phyloP scores from a whole-genome alignment of 169 alveolate species.

The Babesia bigemina region DNA sequence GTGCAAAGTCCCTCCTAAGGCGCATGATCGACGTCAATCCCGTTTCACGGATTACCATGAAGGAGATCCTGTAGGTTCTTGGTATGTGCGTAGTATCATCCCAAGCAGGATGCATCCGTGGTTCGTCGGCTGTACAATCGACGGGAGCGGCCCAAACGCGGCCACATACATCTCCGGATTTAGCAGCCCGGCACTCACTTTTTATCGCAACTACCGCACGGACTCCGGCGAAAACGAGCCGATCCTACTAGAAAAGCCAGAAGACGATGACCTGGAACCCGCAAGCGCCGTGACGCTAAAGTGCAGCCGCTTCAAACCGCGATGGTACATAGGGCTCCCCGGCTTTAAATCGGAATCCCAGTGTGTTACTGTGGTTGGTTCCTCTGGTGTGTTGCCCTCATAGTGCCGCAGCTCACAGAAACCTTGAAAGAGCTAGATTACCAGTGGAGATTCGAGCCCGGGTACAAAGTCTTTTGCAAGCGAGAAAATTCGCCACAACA shows the following conservation, averaged over 20 bases:
- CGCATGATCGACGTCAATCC: constrained; percentile 68
- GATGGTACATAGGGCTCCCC: constrained; percentile 50
- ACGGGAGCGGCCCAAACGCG: not conserved
- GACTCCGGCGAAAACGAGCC: not conserved
- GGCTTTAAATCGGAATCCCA: constrained; percentile 53
- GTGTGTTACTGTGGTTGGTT: constrained; percentile 41
- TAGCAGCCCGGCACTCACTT: constrained; percentile 2
- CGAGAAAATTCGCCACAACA: not conserved
- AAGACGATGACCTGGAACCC: constrained; percentile 11
- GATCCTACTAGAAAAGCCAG: constrained; percentile 1
- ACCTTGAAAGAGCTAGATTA: constrained; percentile 33
- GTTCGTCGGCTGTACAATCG: constrained; percentile 18
- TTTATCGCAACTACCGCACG: not conserved
- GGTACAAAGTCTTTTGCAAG: constrained; percentile 24
- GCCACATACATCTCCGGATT: not conserved
- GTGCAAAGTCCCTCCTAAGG: constrained; percentile 29
- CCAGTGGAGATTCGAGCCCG: constrained; percentile 51
- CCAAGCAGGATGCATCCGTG: constrained; percentile 3
- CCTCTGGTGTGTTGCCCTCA: not conserved
- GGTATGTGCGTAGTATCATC: not conserved
- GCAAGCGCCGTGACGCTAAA: constrained; percentile 29
- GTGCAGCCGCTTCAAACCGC: constrained; percentile 5
- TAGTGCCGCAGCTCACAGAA: constrained; percentile 12
- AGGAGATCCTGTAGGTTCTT: constrained; percentile 39
- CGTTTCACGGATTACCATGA: constrained; percentile 52